Evolutionary conservation across 345 rosid genomes (phyloP).

Genomic region (Geranium brycei): DNA sequence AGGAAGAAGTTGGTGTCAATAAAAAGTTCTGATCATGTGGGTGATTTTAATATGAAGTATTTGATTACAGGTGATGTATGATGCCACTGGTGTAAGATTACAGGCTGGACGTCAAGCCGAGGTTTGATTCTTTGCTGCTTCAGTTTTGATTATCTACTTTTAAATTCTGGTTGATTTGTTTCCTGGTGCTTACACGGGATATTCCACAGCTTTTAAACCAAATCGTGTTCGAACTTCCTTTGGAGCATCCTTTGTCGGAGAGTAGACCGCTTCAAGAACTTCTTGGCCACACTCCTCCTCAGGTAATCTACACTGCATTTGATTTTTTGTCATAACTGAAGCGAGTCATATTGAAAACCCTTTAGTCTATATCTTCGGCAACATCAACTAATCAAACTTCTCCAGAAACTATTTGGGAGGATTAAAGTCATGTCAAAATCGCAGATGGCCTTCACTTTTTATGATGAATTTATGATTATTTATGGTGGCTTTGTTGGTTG

Average conservation of each 20-base stretch:
- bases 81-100: constrained; percentile 85
- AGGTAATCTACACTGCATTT: constrained; percentile 28
- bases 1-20: not conserved
- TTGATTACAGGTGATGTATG: constrained; percentile 76
- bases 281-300: constrained; percentile 91
- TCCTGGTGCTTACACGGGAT: not conserved
- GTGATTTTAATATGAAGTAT: constrained; percentile 7
- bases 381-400: not conserved
- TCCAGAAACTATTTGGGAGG: not conserved
- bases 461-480: too few relatives aligned
- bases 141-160: not conserved
- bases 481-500: too few relatives aligned
- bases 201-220: constrained; percentile 68
- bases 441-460: too few relatives aligned
- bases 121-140: constrained; percentile 25
- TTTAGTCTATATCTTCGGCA: not conserved
- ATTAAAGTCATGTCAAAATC: too few relatives aligned
- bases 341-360: not conserved
- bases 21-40: not conserved
- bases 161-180: not conserved
- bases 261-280: constrained; percentile 80
- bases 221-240: constrained; percentile 88
- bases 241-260: constrained; percentile 89
- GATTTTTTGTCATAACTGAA: not conserved
- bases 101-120: constrained; percentile 98